Conservation (phyloP, 768 basidiomycete species). For the Lenzites betulinus region DNA sequence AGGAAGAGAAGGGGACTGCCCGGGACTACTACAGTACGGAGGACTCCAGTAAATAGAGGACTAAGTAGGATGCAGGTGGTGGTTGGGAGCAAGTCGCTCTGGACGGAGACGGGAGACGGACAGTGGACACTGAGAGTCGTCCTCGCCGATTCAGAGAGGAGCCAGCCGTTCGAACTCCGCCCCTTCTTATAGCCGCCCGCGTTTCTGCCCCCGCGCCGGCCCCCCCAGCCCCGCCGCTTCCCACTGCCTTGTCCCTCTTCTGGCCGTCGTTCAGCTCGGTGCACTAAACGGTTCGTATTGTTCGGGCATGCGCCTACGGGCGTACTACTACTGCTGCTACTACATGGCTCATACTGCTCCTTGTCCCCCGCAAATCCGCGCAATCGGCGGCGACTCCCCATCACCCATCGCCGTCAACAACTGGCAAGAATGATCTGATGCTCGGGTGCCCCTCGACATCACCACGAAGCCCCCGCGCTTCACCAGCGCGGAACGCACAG, state of each 20-base stretch:
- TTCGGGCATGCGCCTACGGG: not conserved
- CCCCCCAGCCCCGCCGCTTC: not conserved
- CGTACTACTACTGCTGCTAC: not conserved
- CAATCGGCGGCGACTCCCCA: constrained; percentile 23
- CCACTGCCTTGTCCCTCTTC: not conserved
- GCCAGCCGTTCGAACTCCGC: constrained; percentile 29
- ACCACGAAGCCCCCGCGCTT: constrained; percentile 22
- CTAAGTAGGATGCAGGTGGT: constrained; percentile 52
- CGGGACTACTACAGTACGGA: constrained; percentile 56
- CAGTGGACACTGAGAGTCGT: not conserved
- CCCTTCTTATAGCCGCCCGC: constrained; percentile 29
- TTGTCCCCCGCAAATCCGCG: constrained; percentile 1
- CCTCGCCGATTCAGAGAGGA: not conserved
- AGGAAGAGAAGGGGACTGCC: constrained; percentile 43
- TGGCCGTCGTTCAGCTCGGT: not conserved
- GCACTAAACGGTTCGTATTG: constrained; percentile 10
- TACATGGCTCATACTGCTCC: not conserved
- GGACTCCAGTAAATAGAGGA: constrained; percentile 55
- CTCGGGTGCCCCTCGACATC: constrained; percentile 19
- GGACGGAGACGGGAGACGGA: constrained; percentile 17
- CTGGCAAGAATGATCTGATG: constrained; percentile 16
- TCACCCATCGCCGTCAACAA: constrained; percentile 22
- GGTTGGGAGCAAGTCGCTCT: constrained; percentile 38
- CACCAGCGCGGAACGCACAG: not conserved
- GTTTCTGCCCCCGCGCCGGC: constrained; percentile 8